Evolutionary conservation across 1,284 basidiomycete species (phyloP).

Genomic region (Naganishia liquefaciens): DNA sequence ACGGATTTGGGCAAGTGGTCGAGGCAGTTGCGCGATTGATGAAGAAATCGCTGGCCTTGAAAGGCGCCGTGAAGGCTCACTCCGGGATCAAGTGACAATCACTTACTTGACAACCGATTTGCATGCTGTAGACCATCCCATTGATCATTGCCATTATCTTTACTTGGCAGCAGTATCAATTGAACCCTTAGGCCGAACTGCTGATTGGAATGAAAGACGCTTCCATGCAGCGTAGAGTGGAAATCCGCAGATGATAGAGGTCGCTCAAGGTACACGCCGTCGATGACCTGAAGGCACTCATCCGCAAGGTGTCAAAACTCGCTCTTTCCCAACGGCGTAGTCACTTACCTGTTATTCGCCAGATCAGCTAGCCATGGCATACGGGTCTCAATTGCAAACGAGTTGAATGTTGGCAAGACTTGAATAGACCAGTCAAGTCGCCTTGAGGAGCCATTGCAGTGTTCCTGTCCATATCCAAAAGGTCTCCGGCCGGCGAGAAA

Average conservation of each 20-base stretch:
- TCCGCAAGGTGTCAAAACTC: background rate
- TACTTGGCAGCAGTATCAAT: constrained; percentile 39
- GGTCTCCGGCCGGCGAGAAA: background rate
- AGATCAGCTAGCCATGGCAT: constrained; percentile 49
- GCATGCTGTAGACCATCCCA: constrained; percentile 49
- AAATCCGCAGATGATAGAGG: constrained; percentile 42
- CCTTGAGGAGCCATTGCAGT: constrained; percentile 3
- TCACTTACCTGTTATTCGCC: constrained; percentile 34
- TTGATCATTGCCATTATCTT: constrained; percentile 46
- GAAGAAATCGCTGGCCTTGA: constrained; percentile 42
- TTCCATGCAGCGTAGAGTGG: constrained; percentile 49
- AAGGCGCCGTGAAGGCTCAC: background rate
- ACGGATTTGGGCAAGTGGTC: constrained; percentile 50
- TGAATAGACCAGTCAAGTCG: constrained; percentile 43
- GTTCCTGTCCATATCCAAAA: too few species aligned
- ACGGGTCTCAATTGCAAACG: constrained; percentile 49
- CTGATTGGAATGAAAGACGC: constrained; percentile 46
- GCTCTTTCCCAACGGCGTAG: background rate
- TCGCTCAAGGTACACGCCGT: constrained; percentile 48
- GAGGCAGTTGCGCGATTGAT: constrained; percentile 46
- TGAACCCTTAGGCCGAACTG: constrained; percentile 45
- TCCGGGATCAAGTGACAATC: too few species aligned
- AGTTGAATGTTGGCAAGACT: constrained; percentile 50
- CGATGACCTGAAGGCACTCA: constrained; percentile 45
- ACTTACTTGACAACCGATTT: constrained; percentile 43